A percentile compares a stretch with the other conserved stretches of the same genome.
Conservation (phyloP, 1,284 basidiomycete genomes). For the Malassezia sp. region DNA sequence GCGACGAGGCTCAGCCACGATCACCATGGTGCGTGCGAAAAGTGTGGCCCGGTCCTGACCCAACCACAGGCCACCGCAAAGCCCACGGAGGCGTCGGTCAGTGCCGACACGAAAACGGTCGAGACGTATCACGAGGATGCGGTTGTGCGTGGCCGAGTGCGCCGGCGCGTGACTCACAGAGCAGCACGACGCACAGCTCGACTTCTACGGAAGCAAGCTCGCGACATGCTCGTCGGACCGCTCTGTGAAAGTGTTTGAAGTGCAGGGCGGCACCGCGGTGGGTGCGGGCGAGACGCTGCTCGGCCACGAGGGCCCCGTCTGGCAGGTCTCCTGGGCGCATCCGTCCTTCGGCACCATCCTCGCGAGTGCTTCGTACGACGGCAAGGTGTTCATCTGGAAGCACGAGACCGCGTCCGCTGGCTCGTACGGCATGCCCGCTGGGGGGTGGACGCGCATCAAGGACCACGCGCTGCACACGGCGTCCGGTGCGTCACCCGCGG, state of each 20-base stretch:
- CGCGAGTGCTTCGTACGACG: slow-evolving; percentile 93
- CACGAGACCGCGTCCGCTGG: slow-evolving; percentile 50
- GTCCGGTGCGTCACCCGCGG: slow-evolving; percentile 57
- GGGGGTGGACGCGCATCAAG: slow-evolving; percentile 81
- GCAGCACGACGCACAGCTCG: slow-evolving; percentile 83
- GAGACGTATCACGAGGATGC: slow-evolving; percentile 45
- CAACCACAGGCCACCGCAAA: no score
- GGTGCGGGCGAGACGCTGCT: slow-evolving; percentile 49
- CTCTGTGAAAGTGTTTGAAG: slow-evolving; percentile 88
- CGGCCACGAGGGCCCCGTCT: slow-evolving; percentile 82
- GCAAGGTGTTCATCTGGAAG: slow-evolving; percentile 97
- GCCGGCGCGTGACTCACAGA: not conserved
- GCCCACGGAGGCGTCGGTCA: slow-evolving; percentile 5
- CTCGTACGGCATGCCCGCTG: slow-evolving; percentile 22
- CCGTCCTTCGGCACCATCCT: slow-evolving; percentile 83
- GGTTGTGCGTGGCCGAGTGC: slow-evolving; percentile 20
- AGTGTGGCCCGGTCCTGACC: no score
- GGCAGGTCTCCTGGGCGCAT: slow-evolving; percentile 98
- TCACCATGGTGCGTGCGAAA: slow-evolving; percentile 7
- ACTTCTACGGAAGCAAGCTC: slow-evolving; percentile 91
- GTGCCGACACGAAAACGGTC: slow-evolving; percentile 26
- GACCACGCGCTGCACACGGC: slow-evolving; percentile 90
- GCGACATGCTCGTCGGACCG: slow-evolving; percentile 94
- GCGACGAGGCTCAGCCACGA: not conserved
- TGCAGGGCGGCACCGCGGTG: slow-evolving; percentile 69